A percentile compares a stretch with the other conserved stretches of the same genome.
phyloP scores from a whole-genome alignment of 2,329 filamentous ascomycete genomes.

The Aspergillus pseudoviridinutans region DNA sequence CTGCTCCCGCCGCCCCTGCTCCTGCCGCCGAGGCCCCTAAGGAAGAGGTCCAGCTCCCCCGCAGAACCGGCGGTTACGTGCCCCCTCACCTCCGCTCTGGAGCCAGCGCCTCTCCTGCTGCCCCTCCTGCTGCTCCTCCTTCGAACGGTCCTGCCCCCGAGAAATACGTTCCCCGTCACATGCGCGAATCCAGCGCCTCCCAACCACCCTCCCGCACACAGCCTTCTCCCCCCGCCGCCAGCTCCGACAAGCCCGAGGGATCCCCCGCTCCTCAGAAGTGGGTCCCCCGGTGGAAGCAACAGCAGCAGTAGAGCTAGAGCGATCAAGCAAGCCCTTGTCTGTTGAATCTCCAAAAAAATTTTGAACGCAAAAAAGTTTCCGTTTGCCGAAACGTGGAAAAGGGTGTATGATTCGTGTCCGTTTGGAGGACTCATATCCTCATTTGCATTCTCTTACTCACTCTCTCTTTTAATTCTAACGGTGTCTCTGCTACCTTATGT shows the following conservation, averaged over 20 bases:
- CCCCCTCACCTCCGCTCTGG: slow-evolving; percentile 39
- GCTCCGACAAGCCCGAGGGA: slow-evolving; percentile 26
- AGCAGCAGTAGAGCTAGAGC: slow-evolving; percentile 34
- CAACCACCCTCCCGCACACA: slow-evolving; percentile 20
- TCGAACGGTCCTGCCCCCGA: slow-evolving; percentile 26
- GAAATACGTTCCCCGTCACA: slow-evolving; percentile 29
- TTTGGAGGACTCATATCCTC: slow-evolving; percentile 11
- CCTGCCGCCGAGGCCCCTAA: slow-evolving; percentile 19
- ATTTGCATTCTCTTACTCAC: slow-evolving; percentile 15
- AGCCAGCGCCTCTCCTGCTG: slow-evolving; percentile 21
- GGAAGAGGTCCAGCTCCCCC: slow-evolving; percentile 27
- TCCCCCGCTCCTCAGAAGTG: slow-evolving; percentile 25
- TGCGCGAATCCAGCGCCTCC: slow-evolving; percentile 28
- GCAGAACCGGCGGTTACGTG: slow-evolving; percentile 35
- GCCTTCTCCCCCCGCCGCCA: slow-evolving; percentile 15
- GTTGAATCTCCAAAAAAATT: not conserved
- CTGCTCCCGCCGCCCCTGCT: slow-evolving; percentile 11
- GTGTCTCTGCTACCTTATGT: not conserved
- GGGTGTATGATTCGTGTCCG: slow-evolving; percentile 7
- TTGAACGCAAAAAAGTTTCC: slow-evolving; percentile 7
- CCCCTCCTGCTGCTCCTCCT: slow-evolving; percentile 25
- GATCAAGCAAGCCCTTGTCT: slow-evolving; percentile 5
- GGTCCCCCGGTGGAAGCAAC: slow-evolving; percentile 37
- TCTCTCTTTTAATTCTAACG: not conserved
- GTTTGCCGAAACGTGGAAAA: slow-evolving; percentile 1